These are phyloP conservation scores for Ottelia alismoides DNA, from an alignment of 106 monocot species.

Conservation along the genomic window DNA sequence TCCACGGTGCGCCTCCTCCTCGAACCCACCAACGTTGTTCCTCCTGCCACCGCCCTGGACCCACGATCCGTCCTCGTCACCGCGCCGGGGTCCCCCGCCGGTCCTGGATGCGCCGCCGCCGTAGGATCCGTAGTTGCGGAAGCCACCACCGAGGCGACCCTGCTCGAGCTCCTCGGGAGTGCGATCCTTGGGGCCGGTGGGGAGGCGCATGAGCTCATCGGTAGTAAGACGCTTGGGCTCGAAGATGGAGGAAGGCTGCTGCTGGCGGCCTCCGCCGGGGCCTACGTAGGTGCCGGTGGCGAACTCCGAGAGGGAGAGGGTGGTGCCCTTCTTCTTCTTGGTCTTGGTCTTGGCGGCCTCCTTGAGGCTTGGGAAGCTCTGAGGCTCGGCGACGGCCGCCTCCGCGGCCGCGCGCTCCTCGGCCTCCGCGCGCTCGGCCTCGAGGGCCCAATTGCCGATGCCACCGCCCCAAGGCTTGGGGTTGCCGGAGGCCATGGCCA, in stretches of 20 bases:
- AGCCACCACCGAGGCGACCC: conserved; percentile 52
- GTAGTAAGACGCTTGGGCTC: conserved; percentile 40
- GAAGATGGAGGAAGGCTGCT: conserved; percentile 2
- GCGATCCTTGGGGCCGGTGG: conserved; percentile 76
- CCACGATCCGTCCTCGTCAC: conserved; percentile 14
- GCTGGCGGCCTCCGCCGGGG: conserved; percentile 12
- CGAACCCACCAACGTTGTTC: conserved; percentile 31
- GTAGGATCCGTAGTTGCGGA: conserved; percentile 35
- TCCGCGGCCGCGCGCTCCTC: conserved; percentile 2
- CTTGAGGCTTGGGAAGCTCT: conserved; percentile 69
- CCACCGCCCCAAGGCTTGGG: conserved; percentile 70
- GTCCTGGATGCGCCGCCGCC: conserved; percentile 21
- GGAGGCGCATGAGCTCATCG: conserved; percentile 61
- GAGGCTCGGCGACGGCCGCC: neutral
- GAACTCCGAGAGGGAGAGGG: conserved; percentile 63
- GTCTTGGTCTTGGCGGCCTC: conserved; percentile 43
- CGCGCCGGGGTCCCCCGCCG: conserved; percentile 15
- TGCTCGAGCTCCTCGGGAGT: conserved; percentile 67
- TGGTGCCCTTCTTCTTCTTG: conserved; percentile 75
- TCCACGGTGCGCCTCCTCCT: conserved; percentile 39
- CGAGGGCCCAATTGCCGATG: conserved; percentile 86
- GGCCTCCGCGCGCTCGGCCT: conserved; percentile 39
- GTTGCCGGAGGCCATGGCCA: conserved; percentile 3
- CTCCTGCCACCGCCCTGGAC: conserved; percentile 15
- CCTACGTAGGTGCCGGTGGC: conserved; percentile 21